phyloP scores from a whole-genome alignment of 495 filamentous ascomycete species.

The Antarctomyces pellizariae region DNA sequence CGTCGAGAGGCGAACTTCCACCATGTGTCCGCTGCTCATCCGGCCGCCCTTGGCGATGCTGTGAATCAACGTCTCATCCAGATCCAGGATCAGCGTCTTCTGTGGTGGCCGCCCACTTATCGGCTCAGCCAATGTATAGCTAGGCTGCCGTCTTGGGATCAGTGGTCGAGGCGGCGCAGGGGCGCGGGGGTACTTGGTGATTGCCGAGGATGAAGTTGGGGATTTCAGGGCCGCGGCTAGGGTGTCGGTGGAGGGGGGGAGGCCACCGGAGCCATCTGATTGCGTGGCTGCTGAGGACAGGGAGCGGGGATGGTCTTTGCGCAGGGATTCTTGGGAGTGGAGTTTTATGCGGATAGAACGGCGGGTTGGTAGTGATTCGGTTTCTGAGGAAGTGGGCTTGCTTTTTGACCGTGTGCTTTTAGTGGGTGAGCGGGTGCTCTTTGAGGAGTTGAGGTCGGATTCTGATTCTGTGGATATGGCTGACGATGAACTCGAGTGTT shows the following conservation, averaged over 20 bases:
- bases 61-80: conserved; percentile 94
- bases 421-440: conserved; percentile 8
- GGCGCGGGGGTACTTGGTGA: conserved; percentile 75
- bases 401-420: conserved; percentile 12
- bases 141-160: conserved; percentile 65
- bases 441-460: conserved; percentile 19
- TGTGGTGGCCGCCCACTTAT: conserved; percentile 27
- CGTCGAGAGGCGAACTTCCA: conserved; percentile 75
- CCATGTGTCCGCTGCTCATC: conserved; percentile 95
- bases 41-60: conserved; percentile 88
- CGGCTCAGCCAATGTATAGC: conserved; percentile 35
- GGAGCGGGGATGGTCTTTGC: conserved; percentile 34
- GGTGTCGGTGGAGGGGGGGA: conserved; percentile 10
- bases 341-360: conserved; percentile 82
- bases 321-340: conserved; percentile 51
- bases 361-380: conserved; percentile 39
- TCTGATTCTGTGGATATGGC: conserved; percentile 35
- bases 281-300: conserved; percentile 19
- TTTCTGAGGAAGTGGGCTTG: no score
- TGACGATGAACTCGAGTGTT: conserved; percentile 34
- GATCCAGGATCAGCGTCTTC: conserved; percentile 86
- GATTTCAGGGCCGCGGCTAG: conserved; percentile 47
- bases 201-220: conserved; percentile 59
- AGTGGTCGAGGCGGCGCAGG: conserved; percentile 75
- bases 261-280: conserved; percentile 11